A percentile compares a stretch with the other conserved stretches of the same genome.
These are phyloP conservation scores for Aspergillus niger DNA, from an alignment of 2,329 filamentous ascomycete genomes.

Conservation along the genomic window DNA sequence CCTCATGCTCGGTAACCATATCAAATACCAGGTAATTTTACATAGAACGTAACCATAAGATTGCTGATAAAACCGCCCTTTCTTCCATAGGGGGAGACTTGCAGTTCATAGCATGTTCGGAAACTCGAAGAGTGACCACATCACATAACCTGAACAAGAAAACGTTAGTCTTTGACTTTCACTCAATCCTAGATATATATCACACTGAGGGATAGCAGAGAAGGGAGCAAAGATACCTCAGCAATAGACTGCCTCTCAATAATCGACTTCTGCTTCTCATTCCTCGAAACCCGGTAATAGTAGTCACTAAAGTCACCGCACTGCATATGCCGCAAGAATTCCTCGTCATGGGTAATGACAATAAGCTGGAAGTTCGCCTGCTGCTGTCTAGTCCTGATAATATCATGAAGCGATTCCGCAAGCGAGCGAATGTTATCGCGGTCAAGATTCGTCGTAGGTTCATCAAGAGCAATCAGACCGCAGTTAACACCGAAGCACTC, in stretches of 20 bases:
- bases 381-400: conserved; percentile 78
- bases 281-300: conserved; percentile 83
- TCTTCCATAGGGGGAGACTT: neutral
- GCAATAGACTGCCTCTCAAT: conserved; percentile 68
- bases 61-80: neutral
- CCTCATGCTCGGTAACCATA: neutral
- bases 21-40: neutral
- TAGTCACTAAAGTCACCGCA: conserved; percentile 90
- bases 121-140: neutral
- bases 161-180: neutral
- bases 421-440: conserved; percentile 90
- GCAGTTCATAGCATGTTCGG: neutral
- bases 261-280: conserved; percentile 81
- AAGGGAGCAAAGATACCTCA: conserved; percentile 40
- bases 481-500: conserved; percentile 97
- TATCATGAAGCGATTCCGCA: conserved; percentile 79
- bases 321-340: conserved; percentile 90
- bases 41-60: neutral
- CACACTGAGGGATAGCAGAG: neutral
- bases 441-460: conserved; percentile 96
- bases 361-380: conserved; percentile 98
- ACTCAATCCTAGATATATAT: conserved; percentile 17
- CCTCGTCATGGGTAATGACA: conserved; percentile 98
- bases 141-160: conserved; percentile 1
- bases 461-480: conserved; percentile 92